Evolutionary conservation across 257 asterid genomes (phyloP).

Genomic region (Paulownia fortunei): DNA sequence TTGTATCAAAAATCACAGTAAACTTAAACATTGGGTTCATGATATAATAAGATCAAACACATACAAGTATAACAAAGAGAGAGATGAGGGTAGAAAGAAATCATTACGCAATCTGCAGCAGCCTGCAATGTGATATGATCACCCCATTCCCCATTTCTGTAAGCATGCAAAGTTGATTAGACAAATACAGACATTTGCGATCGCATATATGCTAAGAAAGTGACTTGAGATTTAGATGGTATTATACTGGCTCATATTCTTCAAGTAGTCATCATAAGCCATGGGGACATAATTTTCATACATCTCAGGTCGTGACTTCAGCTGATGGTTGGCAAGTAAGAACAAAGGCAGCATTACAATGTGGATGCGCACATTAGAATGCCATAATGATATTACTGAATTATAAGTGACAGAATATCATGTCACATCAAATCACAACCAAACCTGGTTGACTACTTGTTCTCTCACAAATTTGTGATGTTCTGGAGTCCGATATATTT

Average conservation of each 20-base stretch:
- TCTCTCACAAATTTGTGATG: slow-evolving; percentile 83
- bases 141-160: slow-evolving; percentile 96
- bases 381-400: background rate
- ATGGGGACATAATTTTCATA: slow-evolving; percentile 82
- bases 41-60: background rate
- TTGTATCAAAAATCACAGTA: background rate
- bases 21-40: background rate
- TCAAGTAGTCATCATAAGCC: slow-evolving; percentile 74
- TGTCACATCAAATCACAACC: slow-evolving; percentile 9
- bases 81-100: slow-evolving; percentile 20
- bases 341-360: slow-evolving; percentile 25
- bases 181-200: background rate
- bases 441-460: slow-evolving; percentile 76
- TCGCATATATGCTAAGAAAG: slow-evolving; percentile 19
- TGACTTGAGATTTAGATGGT: slow-evolving; percentile 12
- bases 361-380: background rate
- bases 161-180: slow-evolving; percentile 36
- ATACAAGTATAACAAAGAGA: background rate
- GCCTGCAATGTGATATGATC: slow-evolving; percentile 94
- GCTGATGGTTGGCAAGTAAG: slow-evolving; percentile 48
- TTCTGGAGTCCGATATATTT: slow-evolving; percentile 80
- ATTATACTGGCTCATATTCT: slow-evolving; percentile 73
- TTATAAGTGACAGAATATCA: background rate
- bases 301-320: slow-evolving; percentile 66
- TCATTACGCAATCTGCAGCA: slow-evolving; percentile 81